Percentiles rank a stretch among this genome's conserved stretches.
Conservation (phyloP, 305 asterid species). For the Solanum aculeatissimum region DNA sequence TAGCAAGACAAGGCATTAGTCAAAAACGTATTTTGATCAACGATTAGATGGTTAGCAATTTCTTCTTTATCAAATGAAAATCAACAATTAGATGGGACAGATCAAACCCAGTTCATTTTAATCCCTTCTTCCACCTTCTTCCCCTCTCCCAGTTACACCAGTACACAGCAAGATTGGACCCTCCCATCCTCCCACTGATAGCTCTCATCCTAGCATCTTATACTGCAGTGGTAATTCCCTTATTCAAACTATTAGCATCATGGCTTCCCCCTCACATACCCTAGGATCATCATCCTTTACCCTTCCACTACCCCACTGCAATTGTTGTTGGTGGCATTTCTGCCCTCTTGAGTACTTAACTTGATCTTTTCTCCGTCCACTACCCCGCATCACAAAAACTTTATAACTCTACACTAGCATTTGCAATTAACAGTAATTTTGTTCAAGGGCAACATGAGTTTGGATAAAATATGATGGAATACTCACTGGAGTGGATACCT, state of each 20-base stretch:
- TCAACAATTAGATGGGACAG: neutral
- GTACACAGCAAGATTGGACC: neutral
- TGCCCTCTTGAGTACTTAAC: neutral
- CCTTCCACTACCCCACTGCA: neutral
- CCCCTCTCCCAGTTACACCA: neutral
- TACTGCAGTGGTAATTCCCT: neutral
- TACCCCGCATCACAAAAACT: neutral
- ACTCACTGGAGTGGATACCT: neutral
- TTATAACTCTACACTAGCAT: neutral
- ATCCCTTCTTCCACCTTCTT: neutral
- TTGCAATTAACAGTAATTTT: neutral
- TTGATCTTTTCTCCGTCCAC: neutral
- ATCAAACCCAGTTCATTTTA: neutral
- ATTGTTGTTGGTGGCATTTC: neutral
- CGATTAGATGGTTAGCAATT: neutral
- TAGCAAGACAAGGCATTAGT: neutral
- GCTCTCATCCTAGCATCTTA: neutral
- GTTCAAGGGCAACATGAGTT: neutral
- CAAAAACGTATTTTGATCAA: neutral
- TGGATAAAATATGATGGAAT: neutral
- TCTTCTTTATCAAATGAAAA: neutral
- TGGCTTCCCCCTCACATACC: neutral
- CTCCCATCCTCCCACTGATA: neutral
- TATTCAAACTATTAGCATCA: neutral
- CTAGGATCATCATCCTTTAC: neutral